Base-by-base conservation (phyloP, 805 yeast species). In the Lipomyces sp. region DNA sequence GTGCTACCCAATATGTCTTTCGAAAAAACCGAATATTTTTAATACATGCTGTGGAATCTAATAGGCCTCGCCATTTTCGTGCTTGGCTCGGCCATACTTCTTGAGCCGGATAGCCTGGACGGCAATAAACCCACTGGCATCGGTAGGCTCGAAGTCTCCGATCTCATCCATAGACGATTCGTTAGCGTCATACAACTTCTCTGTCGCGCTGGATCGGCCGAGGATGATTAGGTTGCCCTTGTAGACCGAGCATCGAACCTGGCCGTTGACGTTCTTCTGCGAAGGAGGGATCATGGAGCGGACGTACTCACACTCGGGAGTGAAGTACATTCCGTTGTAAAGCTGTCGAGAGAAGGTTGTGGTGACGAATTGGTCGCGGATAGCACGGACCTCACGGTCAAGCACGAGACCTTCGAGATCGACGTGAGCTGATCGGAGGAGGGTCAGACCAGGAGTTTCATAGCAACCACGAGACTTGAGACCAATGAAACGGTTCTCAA, bases 101-200 rank as follows among this genome's bases (percentile, higher is more conserved):
- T 95, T 95, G 79, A 94, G 90, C 85, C 99, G 92, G 80, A 95
- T 95, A 70, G 98, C 91, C 84, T 95, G 98, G 74, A 95, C 97
- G 73, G 97, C 91, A 80, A 95, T 95, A 86, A 95, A 95, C 64
- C 99, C 99, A 69, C 96, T 83, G 67, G 99, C 92, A 80, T 94
- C 98, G 79, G 90, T 92, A 71, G 99, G 99, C 75, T 90, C 89
- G 85, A 95, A 95, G 67, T 97, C 99, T 66, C 98, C 92, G 77
- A 95, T 87, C 83, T 95, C 99, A 81, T 95, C 99, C 99, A 95
- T 95, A 11, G 98, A 94, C 15, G 98, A 93, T 81, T 94, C 98
- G 64, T 97, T 92, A 72, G 97, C 97, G 79, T 95, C 98, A 81
- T 95, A 95, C 74, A 95, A 86, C 83, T 92, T 94, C 83, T 95